These are phyloP conservation scores for Calocybe gambosa DNA, from an alignment of 1,284 basidiomycete genomes.

Conservation along the genomic window DNA sequence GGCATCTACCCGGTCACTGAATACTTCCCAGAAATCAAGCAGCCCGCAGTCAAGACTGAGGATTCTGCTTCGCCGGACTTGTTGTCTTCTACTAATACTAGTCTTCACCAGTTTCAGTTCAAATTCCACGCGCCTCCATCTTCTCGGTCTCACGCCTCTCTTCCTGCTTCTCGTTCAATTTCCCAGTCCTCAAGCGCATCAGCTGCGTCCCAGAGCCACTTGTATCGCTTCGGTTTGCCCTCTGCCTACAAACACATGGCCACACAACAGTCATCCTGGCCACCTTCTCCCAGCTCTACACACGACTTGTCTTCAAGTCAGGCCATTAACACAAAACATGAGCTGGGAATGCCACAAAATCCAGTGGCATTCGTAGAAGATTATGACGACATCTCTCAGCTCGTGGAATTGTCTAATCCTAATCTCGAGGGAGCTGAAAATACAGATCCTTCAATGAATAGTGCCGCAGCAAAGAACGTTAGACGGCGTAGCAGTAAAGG, in stretches of 20 bases:
- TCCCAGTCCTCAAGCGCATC: slow-evolving; percentile 20
- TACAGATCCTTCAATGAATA: slow-evolving; percentile 18
- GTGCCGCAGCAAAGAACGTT: slow-evolving; percentile 42
- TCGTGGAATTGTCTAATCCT: slow-evolving; percentile 29
- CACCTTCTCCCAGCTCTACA: slow-evolving; percentile 18
- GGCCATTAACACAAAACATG: slow-evolving; percentile 10
- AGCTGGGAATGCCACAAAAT: slow-evolving; percentile 14
- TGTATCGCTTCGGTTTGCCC: slow-evolving; percentile 28
- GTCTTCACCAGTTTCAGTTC: slow-evolving; percentile 30
- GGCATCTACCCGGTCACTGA: neutral
- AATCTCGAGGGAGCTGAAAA: slow-evolving; percentile 13
- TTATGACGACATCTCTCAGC: slow-evolving; percentile 42
- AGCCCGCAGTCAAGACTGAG: slow-evolving; percentile 26
- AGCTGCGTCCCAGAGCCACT: slow-evolving; percentile 20
- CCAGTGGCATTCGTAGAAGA: slow-evolving; percentile 43
- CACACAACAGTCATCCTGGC: slow-evolving; percentile 21
- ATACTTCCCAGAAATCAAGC: neutral
- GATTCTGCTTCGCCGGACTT: slow-evolving; percentile 33
- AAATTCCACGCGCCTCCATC: slow-evolving; percentile 26
- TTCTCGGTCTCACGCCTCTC: slow-evolving; percentile 25
- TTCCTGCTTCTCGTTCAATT: slow-evolving; percentile 26
- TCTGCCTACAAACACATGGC: slow-evolving; percentile 19
- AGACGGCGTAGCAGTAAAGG: slow-evolving; percentile 66
- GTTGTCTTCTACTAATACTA: slow-evolving; percentile 24
- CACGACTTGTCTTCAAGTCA: neutral